These are phyloP conservation scores for Heterobasidion irregulare DNA, from an alignment of 1,284 basidiomycete species.

Conservation along the genomic window DNA sequence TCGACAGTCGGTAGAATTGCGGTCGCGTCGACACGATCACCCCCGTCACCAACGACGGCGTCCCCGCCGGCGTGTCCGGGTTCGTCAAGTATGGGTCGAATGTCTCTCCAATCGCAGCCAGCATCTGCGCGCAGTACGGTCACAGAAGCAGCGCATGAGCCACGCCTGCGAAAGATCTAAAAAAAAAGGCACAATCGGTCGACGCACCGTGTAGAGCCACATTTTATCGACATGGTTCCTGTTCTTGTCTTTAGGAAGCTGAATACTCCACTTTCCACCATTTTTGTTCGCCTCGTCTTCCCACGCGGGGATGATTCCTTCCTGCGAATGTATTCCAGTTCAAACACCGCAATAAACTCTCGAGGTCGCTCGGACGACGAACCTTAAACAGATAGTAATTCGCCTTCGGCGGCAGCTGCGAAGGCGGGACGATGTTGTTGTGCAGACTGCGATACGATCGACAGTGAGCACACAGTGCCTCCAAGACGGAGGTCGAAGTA, in stretches of 20 bases:
- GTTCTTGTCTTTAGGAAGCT: conserved; percentile 94
- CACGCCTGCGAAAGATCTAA: conserved; percentile 2
- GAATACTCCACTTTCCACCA: conserved; percentile 98
- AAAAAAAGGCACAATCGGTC: background rate
- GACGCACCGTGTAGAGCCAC: conserved; percentile 92
- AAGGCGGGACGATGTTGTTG: conserved; percentile 98
- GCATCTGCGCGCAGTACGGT: conserved; percentile 58
- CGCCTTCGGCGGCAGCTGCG: conserved; percentile 87
- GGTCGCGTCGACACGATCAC: conserved; percentile 93
- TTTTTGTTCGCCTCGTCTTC: conserved; percentile 94
- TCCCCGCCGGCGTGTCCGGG: conserved; percentile 41
- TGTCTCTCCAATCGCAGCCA: conserved; percentile 94
- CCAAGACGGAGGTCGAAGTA: conserved; percentile 6
- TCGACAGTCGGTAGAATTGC: conserved; percentile 93
- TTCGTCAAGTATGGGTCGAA: conserved; percentile 78
- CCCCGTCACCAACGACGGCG: conserved; percentile 83
- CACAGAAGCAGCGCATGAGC: conserved; percentile 1
- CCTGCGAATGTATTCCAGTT: conserved; percentile 34
- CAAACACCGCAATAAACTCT: conserved; percentile 1
- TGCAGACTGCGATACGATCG: conserved; percentile 54
- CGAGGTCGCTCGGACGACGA: background rate
- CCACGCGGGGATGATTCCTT: conserved; percentile 94
- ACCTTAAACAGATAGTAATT: conserved; percentile 99
- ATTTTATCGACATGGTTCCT: conserved; percentile 81
- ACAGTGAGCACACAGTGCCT: background rate